A percentile compares a stretch with the other conserved stretches of the same genome.
phyloP scores from a whole-genome alignment of 1,284 basidiomycete species.

The Sanguinoderma infundibulare region DNA sequence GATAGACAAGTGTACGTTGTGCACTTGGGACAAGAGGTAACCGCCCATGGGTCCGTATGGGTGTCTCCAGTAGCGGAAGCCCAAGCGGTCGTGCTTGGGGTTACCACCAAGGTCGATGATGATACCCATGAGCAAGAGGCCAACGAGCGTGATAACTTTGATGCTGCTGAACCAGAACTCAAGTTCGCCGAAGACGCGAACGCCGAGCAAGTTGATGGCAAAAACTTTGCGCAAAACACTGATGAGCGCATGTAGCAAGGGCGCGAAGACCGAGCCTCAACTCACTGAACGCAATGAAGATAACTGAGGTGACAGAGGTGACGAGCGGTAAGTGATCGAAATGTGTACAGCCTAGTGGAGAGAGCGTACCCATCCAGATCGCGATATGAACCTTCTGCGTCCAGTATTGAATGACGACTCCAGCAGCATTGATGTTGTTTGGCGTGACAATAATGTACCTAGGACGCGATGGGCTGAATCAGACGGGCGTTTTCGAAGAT shows the following conservation, averaged over 20 bases:
- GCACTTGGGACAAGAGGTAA: conserved; percentile 48
- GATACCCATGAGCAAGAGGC: conserved; percentile 56
- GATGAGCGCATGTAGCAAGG: too few relatives aligned
- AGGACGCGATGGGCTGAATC: background rate
- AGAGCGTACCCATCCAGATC: conserved; percentile 59
- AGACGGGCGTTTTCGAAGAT: background rate
- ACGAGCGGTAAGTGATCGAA: conserved; percentile 4
- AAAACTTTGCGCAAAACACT: conserved; percentile 43
- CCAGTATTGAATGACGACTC: conserved; percentile 68
- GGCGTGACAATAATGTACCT: conserved; percentile 40
- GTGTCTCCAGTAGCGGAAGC: conserved; percentile 56
- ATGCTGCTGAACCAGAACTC: conserved; percentile 51
- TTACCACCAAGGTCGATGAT: conserved; percentile 64
- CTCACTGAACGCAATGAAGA: conserved; percentile 60
- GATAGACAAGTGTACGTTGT: conserved; percentile 49
- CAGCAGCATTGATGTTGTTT: conserved; percentile 53
- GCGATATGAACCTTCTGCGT: conserved; percentile 53
- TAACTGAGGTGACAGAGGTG: conserved; percentile 39
- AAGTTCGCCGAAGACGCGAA: conserved; percentile 60
- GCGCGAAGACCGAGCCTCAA: background rate
- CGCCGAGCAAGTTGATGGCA: conserved; percentile 56
- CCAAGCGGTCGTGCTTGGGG: conserved; percentile 57
- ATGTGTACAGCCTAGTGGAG: background rate
- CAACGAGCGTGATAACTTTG: conserved; percentile 44
- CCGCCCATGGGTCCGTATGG: conserved; percentile 41